Evolutionary conservation across 179 eudicot species (phyloP), one percentile per base, ranked within the genome.

Genomic region (Actinidia arguta): DNA sequence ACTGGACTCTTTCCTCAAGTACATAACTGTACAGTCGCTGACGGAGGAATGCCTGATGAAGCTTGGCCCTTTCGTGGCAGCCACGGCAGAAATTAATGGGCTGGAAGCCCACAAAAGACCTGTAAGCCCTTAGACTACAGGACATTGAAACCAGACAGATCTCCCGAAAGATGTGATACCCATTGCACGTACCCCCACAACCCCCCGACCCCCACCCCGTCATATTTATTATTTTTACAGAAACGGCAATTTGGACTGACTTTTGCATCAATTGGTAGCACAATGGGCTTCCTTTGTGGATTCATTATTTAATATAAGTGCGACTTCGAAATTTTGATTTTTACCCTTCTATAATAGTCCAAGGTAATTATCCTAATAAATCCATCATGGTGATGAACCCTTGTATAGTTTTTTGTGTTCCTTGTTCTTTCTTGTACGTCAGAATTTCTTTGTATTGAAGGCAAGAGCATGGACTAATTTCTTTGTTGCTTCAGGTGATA

Each of bases 21-120:
- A 95, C 88, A 97, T 97, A 59, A 97, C 99, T 6, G 90, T 97
- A 62, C 99, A 97, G 87, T 92, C 99, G 20, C 82, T 97, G 87
- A 95, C 99, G 5, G 98, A 97, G 83, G 98, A 95, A 85, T 98
- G 99, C 47, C 88, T 97, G 31, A 85, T 74, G 89, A 92, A 92
- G 64, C 92, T 97, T 3, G 99, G 98, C 39, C 99, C 99, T 36
- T 90, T 91, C 18, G 99, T 97, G 83, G 98, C 93, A 80, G 88
- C 89, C 58, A 97, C 95, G 99, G 99, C 99, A 82, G 91, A 91
- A 78, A 93, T 95, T 16, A 98, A 97, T 89, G 99, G 98, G 64
- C 85, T 97, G 18, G 99, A 97, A n/a, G 99, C 98, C 76, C 99
- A 97, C 88, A 92, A 93, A 88, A 90, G 98, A 86, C 98, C 99